Evolutionary conservation across 169 alveolate species (phyloP).

Genomic region (Neospora caninum): DNA sequence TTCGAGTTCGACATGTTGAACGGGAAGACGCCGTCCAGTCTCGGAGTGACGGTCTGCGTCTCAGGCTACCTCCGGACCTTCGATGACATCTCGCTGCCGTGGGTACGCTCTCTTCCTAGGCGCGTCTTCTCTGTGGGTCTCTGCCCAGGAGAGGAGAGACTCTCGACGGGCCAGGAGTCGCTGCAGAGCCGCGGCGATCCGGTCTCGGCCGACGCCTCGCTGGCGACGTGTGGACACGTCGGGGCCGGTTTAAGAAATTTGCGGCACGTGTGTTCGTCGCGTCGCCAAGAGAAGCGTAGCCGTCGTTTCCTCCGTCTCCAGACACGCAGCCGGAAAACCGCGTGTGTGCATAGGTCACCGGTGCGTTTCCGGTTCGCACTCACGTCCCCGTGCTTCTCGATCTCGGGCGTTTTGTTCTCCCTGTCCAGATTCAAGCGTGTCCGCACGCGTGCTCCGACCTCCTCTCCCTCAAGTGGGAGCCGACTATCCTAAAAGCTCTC

Average conservation of each 20-base stretch:
- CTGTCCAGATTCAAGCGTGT: background rate
- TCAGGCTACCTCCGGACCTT: constrained; percentile 78
- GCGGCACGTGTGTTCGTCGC: no score
- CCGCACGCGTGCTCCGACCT: constrained; percentile 58
- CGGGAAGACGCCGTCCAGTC: constrained; percentile 77
- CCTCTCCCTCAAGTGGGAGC: constrained; percentile 62
- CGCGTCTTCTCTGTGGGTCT: background rate
- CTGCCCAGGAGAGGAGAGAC: background rate
- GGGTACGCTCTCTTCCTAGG: constrained; percentile 70
- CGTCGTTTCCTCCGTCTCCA: no score
- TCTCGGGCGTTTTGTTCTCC: background rate
- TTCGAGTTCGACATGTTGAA: constrained; percentile 81
- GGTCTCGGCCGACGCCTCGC: no score
- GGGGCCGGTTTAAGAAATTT: no score
- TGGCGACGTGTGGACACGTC: no score
- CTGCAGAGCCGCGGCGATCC: no score
- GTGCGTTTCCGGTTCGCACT: no score
- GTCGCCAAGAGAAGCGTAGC: no score
- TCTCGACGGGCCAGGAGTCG: no score
- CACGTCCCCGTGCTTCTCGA: no score
- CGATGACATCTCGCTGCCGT: constrained; percentile 77
- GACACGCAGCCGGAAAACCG: no score
- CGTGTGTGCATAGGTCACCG: no score
- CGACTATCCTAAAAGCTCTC: constrained; percentile 51
- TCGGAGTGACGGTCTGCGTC: constrained; percentile 81